phyloP scores from a whole-genome alignment of 2,329 filamentous ascomycete genomes.

The Fusarium compactum region DNA sequence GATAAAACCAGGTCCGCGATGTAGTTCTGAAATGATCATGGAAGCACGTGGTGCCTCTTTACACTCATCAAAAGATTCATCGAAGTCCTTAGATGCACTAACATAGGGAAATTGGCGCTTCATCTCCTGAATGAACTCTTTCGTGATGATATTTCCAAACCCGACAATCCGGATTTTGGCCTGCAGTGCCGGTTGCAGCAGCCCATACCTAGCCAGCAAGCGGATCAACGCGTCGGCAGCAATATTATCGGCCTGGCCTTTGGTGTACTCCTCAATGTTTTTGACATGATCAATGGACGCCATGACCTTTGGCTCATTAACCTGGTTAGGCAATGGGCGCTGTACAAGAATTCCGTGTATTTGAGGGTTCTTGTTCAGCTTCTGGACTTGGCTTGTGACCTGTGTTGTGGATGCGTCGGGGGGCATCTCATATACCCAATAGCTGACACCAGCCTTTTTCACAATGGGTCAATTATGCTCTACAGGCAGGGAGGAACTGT shows the following conservation, averaged over 20 bases:
- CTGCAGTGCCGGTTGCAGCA: neutral
- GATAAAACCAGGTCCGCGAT: slow-evolving; percentile 1
- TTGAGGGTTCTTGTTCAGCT: neutral
- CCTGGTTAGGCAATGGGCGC: neutral
- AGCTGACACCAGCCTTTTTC: slow-evolving; percentile 1
- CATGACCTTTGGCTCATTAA: neutral
- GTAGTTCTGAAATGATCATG: neutral
- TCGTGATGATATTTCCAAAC: neutral
- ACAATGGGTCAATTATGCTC: neutral
- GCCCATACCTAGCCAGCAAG: neutral
- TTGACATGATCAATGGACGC: neutral
- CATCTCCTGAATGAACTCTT: neutral
- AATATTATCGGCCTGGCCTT: neutral
- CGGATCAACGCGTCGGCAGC: slow-evolving; percentile 1
- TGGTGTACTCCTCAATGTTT: neutral
- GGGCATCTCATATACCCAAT: slow-evolving; percentile 11
- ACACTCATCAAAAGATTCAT: neutral
- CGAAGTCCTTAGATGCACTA: neutral
- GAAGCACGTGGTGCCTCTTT: neutral
- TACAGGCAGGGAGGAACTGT: neutral
- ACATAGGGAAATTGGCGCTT: neutral
- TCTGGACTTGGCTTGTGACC: neutral
- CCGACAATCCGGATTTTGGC: neutral
- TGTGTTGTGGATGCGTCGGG: neutral
- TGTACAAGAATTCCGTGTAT: slow-evolving; percentile 8